phyloP scores from a whole-genome alignment of 768 basidiomycete genomes.

The Xanthoconium purpureum region DNA sequence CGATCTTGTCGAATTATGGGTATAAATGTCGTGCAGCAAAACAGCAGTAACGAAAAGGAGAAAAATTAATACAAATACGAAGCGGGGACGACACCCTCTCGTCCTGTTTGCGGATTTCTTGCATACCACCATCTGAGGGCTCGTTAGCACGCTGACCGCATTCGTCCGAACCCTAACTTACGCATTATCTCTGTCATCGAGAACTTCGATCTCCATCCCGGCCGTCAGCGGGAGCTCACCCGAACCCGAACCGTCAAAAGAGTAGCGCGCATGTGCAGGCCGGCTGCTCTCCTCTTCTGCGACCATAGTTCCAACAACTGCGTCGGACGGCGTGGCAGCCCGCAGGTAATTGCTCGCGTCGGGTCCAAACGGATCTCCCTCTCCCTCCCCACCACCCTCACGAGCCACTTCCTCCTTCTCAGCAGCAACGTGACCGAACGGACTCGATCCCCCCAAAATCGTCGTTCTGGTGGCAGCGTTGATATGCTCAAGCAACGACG shows the following conservation, averaged over 20 bases:
- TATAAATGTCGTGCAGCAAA: constrained; percentile 32
- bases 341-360: constrained; percentile 77
- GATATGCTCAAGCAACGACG: constrained; percentile 85
- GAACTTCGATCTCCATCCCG: constrained; percentile 69
- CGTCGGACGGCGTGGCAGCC: constrained; percentile 79
- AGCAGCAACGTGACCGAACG: constrained; percentile 35
- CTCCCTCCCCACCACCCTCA: constrained; percentile 37
- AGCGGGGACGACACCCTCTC: constrained; percentile 88
- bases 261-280: constrained; percentile 77
- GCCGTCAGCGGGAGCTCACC: constrained; percentile 71
- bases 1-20: constrained; percentile 38
- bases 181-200: constrained; percentile 80
- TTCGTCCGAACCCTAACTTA: constrained; percentile 37
- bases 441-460: constrained; percentile 56
- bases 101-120: constrained; percentile 72
- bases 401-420: constrained; percentile 54
- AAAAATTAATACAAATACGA: constrained; percentile 77
- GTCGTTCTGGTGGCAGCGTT: constrained; percentile 86
- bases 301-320: constrained; percentile 54
- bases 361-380: constrained; percentile 56
- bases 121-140: constrained; percentile 88
- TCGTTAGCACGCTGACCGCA: constrained; percentile 7
- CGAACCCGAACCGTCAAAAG: constrained; percentile 75
- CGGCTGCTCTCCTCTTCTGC: constrained; percentile 65
- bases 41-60: constrained; percentile 17